phyloP scores from a whole-genome alignment of 805 yeast genomes.

The Hanseniaspora occidentalis region DNA sequence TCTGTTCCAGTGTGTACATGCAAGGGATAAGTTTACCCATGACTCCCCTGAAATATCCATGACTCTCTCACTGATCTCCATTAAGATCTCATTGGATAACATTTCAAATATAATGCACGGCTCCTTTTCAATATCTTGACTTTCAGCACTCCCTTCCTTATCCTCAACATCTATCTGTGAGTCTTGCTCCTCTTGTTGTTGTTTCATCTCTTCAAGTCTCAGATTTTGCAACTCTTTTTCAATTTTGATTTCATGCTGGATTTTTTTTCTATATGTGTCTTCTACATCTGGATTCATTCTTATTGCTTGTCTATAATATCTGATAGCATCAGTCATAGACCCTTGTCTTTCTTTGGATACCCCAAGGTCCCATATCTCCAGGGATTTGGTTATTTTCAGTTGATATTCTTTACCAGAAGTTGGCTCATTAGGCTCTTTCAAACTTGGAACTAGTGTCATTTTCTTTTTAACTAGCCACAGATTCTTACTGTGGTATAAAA shows the following conservation, averaged over 20 bases:
- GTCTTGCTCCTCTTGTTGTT: slow-evolving; percentile 9
- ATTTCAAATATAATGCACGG: slow-evolving; percentile 32
- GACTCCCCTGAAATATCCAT: slow-evolving; percentile 40
- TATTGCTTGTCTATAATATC: slow-evolving; percentile 58
- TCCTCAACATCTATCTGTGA: slow-evolving; percentile 6
- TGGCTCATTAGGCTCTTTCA: too few relatives aligned
- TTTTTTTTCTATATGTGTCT: slow-evolving; percentile 44
- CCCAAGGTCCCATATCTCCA: slow-evolving; percentile 56
- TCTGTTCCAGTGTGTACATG: slow-evolving; percentile 45
- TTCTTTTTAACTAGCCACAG: too few relatives aligned
- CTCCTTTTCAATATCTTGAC: slow-evolving; percentile 17
- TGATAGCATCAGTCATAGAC: slow-evolving; percentile 70
- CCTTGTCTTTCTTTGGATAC: slow-evolving; percentile 63
- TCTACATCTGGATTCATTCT: slow-evolving; percentile 48
- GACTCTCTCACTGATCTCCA: slow-evolving; percentile 36
- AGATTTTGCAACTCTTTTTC: slow-evolving; percentile 13
- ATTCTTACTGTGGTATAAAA: too few relatives aligned
- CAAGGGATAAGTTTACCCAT: slow-evolving; percentile 49
- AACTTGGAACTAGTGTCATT: not conserved
- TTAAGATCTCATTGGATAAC: slow-evolving; percentile 48
- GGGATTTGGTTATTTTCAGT: slow-evolving; percentile 28
- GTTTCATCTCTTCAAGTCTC: not conserved
- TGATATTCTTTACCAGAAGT: not conserved
- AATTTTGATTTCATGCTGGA: slow-evolving; percentile 31
- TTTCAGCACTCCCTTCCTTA: slow-evolving; percentile 13